phyloP scores from a whole-genome alignment of 345 rosid genomes.

The Microthlaspi erraticum region DNA sequence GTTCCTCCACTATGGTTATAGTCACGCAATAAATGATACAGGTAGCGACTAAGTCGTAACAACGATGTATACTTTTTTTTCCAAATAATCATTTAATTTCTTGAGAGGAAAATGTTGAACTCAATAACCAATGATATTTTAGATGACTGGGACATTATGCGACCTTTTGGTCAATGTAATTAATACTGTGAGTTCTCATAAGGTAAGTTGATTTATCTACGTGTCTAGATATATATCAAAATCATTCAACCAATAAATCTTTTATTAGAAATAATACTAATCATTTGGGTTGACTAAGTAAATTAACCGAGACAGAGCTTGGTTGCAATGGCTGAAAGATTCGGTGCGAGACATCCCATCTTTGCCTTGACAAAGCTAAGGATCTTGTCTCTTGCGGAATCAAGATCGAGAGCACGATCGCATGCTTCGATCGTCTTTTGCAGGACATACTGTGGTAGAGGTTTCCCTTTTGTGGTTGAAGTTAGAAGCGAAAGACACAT shows the following conservation, averaged over 20 bases:
- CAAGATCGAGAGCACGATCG: slow-evolving; percentile 79
- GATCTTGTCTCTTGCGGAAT: slow-evolving; percentile 67
- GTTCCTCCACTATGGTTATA: slow-evolving; percentile 10
- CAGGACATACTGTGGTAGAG: slow-evolving; percentile 71
- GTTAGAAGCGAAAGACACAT: slow-evolving; percentile 76
- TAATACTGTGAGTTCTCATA: too few relatives aligned
- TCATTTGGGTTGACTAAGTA: too few relatives aligned
- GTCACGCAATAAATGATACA: slow-evolving; percentile 24
- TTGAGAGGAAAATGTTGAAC: slow-evolving; percentile 23
- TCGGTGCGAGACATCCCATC: slow-evolving; percentile 83
- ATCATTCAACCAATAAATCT: too few relatives aligned
- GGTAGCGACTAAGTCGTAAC: slow-evolving; percentile 11
- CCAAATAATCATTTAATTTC: slow-evolving; percentile 20
- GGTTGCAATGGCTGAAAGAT: slow-evolving; percentile 82
- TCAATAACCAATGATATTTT: slow-evolving; percentile 23
- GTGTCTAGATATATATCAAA: too few relatives aligned
- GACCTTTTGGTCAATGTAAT: slow-evolving; percentile 37
- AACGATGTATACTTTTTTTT: slow-evolving; percentile 19
- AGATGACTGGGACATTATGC: slow-evolving; percentile 34
- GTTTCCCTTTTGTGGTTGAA: slow-evolving; percentile 79
- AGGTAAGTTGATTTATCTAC: too few relatives aligned
- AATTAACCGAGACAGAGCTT: too few relatives aligned
- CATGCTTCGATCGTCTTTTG: slow-evolving; percentile 75
- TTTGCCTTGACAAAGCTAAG: slow-evolving; percentile 80
- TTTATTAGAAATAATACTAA: too few relatives aligned